Evolutionary conservation across 148 eudicot species (phyloP), one percentile per base, ranked within the genome.

Genomic region (Linanthus parryae): DNA sequence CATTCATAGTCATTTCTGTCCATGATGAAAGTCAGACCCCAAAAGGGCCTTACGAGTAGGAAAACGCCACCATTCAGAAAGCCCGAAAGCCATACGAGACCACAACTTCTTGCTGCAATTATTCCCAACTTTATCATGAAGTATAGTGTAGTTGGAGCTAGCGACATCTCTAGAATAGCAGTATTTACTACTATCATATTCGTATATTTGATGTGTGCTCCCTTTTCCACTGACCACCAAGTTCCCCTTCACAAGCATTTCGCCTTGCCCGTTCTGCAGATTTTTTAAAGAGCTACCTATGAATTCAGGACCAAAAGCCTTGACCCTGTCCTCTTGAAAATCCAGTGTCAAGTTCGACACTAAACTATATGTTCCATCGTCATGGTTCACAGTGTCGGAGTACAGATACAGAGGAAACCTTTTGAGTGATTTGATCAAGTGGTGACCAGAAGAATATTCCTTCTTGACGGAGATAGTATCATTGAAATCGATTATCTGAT

Each of bases 61-160:
- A 25, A 47, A 56, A 52, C 8, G 33, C 60, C 42, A 12, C 26
- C 42, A 27, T 56, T 54, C 51, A 18, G 51, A 36, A 24, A 52
- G 56, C 35, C 41, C 52, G 11, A 52, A 49, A 52, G 19, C 41
- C 36, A 17, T 15, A 40, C 15, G 28, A 35, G 64, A 40, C 19
- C 6, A 16, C 33, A 34, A 29, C 8, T 5, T 58, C 52, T 43
- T 63, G 51, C 43, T 61, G 54, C 97, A 84, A 36, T 49, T 57
- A 52, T 49, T 25, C 66, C 69, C 64, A 55, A 52, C 80, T 43
- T 75, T 34, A 56, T 85, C 95, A 21, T 75, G 60, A 39, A 78
- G 48, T 58, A 90, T 72, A 13, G 85, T 82, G 67, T 82, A 85
- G 44, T 90, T 90, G 8, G 78, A 82, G 73, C 88, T 76, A 58